Evolutionary conservation across 129 eudicot species (phyloP).

Genomic region (Flaveria bidentis): DNA sequence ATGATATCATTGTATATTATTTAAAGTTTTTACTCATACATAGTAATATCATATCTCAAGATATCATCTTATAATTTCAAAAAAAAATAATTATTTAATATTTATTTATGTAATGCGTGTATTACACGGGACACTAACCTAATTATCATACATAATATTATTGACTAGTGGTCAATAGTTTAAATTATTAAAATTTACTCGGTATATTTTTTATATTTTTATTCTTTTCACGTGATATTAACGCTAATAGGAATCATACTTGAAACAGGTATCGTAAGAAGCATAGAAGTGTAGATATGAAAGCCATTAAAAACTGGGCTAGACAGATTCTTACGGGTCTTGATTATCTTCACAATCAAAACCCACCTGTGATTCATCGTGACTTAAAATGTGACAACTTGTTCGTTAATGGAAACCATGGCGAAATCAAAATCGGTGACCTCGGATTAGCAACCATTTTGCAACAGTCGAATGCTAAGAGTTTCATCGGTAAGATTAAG

Average conservation of each 20-base stretch:
- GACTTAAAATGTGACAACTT: conserved; percentile 91
- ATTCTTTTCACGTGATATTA: background rate
- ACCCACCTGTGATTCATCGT: conserved; percentile 78
- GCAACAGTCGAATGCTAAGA: conserved; percentile 72
- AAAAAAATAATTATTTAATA: too few relatives aligned
- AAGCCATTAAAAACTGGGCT: conserved; percentile 89
- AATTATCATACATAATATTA: too few relatives aligned
- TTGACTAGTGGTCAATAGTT: too few relatives aligned
- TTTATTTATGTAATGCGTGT: too few relatives aligned
- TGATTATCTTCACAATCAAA: conserved; percentile 77
- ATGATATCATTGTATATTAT: too few relatives aligned
- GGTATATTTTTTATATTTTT: background rate
- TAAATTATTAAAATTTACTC: too few relatives aligned
- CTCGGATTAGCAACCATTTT: conserved; percentile 78
- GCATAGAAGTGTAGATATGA: conserved; percentile 74
- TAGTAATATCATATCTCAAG: too few relatives aligned
- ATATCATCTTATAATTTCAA: too few relatives aligned
- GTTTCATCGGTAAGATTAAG: conserved; percentile 68
- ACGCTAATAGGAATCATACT: background rate
- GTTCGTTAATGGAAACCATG: conserved; percentile 88
- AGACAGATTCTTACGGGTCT: conserved; percentile 78
- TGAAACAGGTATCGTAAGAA: conserved; percentile 63
- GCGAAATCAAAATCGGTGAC: conserved; percentile 87
- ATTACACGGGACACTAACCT: too few relatives aligned
- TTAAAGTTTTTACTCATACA: too few relatives aligned